Conservation (phyloP, 176 grass and related monocot species). For the Oryza glaberrima region DNA sequence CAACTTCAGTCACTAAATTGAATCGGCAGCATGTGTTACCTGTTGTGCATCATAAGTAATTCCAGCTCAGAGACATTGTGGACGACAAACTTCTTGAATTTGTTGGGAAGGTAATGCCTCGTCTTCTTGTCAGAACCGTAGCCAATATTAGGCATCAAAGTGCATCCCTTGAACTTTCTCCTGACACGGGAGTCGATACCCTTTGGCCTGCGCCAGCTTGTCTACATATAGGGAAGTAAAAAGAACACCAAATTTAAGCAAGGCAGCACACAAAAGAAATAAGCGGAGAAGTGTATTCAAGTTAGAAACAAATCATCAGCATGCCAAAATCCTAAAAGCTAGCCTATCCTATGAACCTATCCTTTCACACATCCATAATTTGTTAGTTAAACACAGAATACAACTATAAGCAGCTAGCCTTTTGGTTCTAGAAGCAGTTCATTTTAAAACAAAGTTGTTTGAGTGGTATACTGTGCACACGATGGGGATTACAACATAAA, state of each 20-base stretch:
- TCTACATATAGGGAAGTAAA: conserved; percentile 28
- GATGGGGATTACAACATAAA: not conserved
- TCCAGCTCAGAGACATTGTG: conserved; percentile 85
- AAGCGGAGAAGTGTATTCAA: not conserved
- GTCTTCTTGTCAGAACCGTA: conserved; percentile 86
- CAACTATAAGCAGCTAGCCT: not conserved
- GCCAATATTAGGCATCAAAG: conserved; percentile 90
- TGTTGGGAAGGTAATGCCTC: conserved; percentile 85
- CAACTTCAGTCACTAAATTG: not conserved
- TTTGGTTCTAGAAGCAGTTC: not conserved
- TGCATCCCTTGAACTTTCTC: conserved; percentile 87
- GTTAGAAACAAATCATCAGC: not conserved
- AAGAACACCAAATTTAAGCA: not conserved
- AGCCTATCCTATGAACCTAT: not conserved
- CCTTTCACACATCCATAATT: not conserved
- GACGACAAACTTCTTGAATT: conserved; percentile 87
- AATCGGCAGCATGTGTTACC: conserved; percentile 32
- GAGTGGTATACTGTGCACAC: not conserved
- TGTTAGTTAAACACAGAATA: not conserved
- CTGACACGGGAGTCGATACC: conserved; percentile 90
- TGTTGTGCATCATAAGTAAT: conserved; percentile 93
- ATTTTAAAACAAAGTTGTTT: not conserved
- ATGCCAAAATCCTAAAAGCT: not conserved
- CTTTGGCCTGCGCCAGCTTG: conserved; percentile 90
- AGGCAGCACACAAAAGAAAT: not conserved